These are phyloP conservation scores for Sparassis latifolia DNA, from an alignment of 1,284 basidiomycete genomes.

Conservation along the genomic window DNA sequence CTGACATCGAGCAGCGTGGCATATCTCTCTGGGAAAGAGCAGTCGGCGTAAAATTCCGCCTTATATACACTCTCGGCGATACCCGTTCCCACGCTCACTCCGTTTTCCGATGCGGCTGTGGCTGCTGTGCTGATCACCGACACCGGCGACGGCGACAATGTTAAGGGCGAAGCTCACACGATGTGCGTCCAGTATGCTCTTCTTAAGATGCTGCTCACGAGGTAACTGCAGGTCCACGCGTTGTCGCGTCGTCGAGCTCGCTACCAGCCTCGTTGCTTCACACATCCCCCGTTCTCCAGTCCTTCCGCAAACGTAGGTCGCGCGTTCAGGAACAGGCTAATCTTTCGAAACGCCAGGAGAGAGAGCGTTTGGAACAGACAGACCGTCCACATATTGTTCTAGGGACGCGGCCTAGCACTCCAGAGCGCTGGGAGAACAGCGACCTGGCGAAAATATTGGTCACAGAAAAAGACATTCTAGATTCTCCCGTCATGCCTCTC, in stretches of 20 bases:
- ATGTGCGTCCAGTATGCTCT: conserved; percentile 16
- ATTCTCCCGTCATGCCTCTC: conserved; percentile 16
- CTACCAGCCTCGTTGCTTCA: conserved; percentile 39
- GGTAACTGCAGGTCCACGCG: conserved; percentile 31
- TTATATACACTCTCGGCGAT: conserved; percentile 15
- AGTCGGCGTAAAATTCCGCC: background rate
- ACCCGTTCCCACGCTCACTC: conserved; percentile 12
- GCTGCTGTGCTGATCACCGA: too few species aligned
- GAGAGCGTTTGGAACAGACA: conserved; percentile 33
- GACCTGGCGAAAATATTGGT: conserved; percentile 61
- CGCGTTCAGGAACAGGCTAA: conserved; percentile 46
- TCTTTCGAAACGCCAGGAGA: conserved; percentile 40
- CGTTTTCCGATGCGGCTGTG: too few species aligned
- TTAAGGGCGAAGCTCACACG: conserved; percentile 23
- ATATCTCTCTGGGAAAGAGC: conserved; percentile 27
- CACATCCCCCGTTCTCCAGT: conserved; percentile 42
- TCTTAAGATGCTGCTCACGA: background rate
- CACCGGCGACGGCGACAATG: conserved; percentile 19
- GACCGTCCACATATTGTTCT: conserved; percentile 65
- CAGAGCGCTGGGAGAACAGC: conserved; percentile 56
- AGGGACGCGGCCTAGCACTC: conserved; percentile 57
- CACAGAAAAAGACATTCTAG: conserved; percentile 42
- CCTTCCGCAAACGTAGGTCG: conserved; percentile 30
- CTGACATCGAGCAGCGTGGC: conserved; percentile 36
- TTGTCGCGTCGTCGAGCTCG: conserved; percentile 37